A percentile compares a stretch with the other conserved stretches of the same genome.
Conservation (phyloP, 176 grass and related monocot species). For the Aegilops longissima region DNA sequence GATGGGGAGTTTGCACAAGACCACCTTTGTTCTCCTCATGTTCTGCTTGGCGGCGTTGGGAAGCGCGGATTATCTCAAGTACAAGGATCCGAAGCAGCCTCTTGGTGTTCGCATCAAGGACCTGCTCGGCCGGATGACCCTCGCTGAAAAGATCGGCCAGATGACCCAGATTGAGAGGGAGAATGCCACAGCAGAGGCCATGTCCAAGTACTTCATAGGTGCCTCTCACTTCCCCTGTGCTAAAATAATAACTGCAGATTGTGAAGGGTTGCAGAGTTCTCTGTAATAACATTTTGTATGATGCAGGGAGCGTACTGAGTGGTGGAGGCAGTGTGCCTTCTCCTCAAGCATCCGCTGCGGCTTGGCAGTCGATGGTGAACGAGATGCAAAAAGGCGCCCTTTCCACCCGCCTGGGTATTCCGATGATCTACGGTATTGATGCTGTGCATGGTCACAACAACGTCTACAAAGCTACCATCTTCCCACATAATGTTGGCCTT, state of each 20-base stretch:
- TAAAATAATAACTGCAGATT: not conserved
- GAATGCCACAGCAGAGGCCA: conserved; percentile 59
- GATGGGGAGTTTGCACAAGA: conserved; percentile 51
- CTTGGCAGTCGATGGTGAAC: conserved; percentile 59
- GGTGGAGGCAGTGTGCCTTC: conserved; percentile 75
- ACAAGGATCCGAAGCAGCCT: conserved; percentile 74
- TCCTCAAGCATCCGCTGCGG: conserved; percentile 56
- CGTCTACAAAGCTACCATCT: conserved; percentile 71
- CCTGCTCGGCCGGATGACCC: conserved; percentile 65
- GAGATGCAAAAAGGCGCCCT: conserved; percentile 69
- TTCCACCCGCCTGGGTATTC: conserved; percentile 75
- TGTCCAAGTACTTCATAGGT: conserved; percentile 77
- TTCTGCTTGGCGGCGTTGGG: conserved; percentile 21
- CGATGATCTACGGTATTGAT: conserved; percentile 74
- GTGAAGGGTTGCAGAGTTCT: not conserved
- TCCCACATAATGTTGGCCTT: conserved; percentile 80
- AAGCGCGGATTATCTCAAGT: conserved; percentile 45
- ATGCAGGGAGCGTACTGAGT: conserved; percentile 71
- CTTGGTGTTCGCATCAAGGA: conserved; percentile 55
- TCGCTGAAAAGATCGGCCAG: conserved; percentile 82
- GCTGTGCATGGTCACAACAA: conserved; percentile 83
- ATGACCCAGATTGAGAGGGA: conserved; percentile 77
- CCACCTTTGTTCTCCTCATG: conserved; percentile 42
- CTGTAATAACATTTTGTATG: not conserved
- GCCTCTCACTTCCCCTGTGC: not conserved